phyloP scores from a whole-genome alignment of 768 basidiomycete species.

The Sistotremastrum suecicum region DNA sequence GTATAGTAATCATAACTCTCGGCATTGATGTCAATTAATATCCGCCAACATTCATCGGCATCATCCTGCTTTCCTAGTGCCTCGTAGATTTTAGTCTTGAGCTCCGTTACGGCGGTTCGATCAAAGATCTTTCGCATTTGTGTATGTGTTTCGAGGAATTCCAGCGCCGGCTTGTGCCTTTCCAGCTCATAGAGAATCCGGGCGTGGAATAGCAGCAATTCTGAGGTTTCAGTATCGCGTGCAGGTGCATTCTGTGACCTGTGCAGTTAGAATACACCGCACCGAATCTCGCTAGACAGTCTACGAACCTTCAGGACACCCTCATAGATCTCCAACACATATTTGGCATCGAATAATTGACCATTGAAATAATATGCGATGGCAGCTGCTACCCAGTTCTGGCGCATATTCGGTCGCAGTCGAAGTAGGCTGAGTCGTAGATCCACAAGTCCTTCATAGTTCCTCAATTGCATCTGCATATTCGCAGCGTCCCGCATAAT shows the following conservation, averaged over 20 bases:
- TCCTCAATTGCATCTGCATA: constrained; percentile 76
- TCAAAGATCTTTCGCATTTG: constrained; percentile 59
- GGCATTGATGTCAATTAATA: constrained; percentile 72
- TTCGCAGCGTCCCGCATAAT: constrained; percentile 83
- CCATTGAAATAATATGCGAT: constrained; percentile 81
- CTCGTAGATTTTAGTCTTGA: constrained; percentile 22
- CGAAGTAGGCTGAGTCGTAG: constrained; percentile 71
- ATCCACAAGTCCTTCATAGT: constrained; percentile 65
- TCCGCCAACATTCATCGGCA: constrained; percentile 70
- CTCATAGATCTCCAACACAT: constrained; percentile 61
- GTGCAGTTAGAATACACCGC: not conserved
- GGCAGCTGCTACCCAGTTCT: constrained; percentile 83
- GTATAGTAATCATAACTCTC: constrained; percentile 73
- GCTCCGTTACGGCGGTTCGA: constrained; percentile 51
- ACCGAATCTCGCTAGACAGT: not conserved
- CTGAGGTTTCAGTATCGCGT: constrained; percentile 74
- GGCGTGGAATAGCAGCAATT: constrained; percentile 68
- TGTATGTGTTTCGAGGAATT: constrained; percentile 43
- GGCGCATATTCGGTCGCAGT: constrained; percentile 67
- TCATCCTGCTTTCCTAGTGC: constrained; percentile 48
- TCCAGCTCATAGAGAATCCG: constrained; percentile 60
- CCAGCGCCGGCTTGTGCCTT: constrained; percentile 15
- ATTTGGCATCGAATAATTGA: constrained; percentile 53
- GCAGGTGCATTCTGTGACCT: constrained; percentile 49
- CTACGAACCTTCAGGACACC: constrained; percentile 49